Base-by-base conservation (phyloP, 1,284 basidiomycete genomes). In the Sphaerobolus stellatus region DNA sequence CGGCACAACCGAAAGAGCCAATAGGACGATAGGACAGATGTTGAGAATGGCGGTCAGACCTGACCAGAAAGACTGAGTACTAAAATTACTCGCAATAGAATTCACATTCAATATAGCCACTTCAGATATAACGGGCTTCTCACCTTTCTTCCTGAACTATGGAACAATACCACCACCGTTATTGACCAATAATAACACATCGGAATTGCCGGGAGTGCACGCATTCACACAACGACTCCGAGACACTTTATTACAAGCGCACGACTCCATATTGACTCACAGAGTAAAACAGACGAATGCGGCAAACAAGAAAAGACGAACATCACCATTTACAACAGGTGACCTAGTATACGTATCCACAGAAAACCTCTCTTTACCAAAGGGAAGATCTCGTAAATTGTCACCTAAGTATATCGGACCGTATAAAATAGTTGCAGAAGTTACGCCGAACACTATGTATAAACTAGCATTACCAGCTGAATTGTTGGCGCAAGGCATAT, bases 31-130 rank as follows among this genome's bases (percentile, higher is more conserved):
- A 1, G 69, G 62, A 1, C 71, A 75, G 43, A 74, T 75, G 68
- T 50, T 78, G 3, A 46, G 73, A 0, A 64, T 68, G 30, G 70
- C 65, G 27, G 60, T 77, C 0, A 22, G 24, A 0, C 52, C 59
- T 0, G 64, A 68, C 9, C 75, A 77, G 51, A 66, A 58, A 22
- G 69, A 76, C 53, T 77, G 74, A 74, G 73, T 68, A 0, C 8
- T 30, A 1, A 65, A 64, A 34, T 45, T 76, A 22, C 72, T 72
- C 1, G 64, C 64, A 0, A 70, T 75, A 16, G 71, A 75, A 56
- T 74, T 73, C 57, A 67, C 69, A 5, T 57, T 74, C 16, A 69
- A 69, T 50, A 51, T 48, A 8, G 61, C 69, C 5, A 24, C 60
- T 9, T 61, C 61, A 0, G 59, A 64, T 11, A 56, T 63, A 18